Evolutionary conservation across 106 monocot genomes (phyloP).

Genomic region (Phalaenopsis equestris): DNA sequence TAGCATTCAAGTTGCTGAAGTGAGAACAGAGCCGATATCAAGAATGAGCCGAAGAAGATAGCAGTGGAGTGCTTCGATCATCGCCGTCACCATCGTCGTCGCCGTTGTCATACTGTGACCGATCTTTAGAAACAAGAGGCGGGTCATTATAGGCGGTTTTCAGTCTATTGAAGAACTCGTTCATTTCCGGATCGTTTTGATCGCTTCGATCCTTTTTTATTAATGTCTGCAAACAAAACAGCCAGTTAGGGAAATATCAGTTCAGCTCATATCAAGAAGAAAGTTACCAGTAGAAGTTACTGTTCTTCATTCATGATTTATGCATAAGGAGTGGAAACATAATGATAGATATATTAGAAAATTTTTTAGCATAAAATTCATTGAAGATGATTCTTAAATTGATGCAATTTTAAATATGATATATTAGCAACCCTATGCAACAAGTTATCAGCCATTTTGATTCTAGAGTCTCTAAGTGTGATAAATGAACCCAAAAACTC

Average conservation of each 20-base stretch:
- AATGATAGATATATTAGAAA: not conserved
- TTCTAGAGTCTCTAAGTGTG: too few relatives aligned
- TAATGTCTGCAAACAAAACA: slow-evolving; percentile 48
- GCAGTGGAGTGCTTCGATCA: slow-evolving; percentile 35
- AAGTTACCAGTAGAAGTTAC: not conserved
- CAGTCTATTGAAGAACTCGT: slow-evolving; percentile 48
- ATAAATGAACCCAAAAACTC: too few relatives aligned
- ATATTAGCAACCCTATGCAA: not conserved
- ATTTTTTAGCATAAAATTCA: too few relatives aligned
- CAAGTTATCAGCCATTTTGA: too few relatives aligned
- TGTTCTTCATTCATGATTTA: not conserved
- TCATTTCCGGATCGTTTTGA: slow-evolving; percentile 53
- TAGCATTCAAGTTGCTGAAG: not conserved
- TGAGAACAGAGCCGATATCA: not conserved
- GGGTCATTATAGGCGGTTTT: slow-evolving; percentile 58
- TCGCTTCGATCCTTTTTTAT: slow-evolving; percentile 89
- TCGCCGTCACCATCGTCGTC: not conserved
- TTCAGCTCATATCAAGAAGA: not conserved
- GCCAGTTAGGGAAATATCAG: not conserved
- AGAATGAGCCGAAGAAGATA: slow-evolving; percentile 18
- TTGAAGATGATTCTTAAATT: too few relatives aligned
- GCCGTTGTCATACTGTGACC: slow-evolving; percentile 2
- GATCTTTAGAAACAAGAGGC: slow-evolving; percentile 41
- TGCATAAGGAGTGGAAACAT: not conserved
- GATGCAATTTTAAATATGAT: too few relatives aligned